Conservation (phyloP, 108 stramenopile species). For the Stephanodiscus minutulus region DNA sequence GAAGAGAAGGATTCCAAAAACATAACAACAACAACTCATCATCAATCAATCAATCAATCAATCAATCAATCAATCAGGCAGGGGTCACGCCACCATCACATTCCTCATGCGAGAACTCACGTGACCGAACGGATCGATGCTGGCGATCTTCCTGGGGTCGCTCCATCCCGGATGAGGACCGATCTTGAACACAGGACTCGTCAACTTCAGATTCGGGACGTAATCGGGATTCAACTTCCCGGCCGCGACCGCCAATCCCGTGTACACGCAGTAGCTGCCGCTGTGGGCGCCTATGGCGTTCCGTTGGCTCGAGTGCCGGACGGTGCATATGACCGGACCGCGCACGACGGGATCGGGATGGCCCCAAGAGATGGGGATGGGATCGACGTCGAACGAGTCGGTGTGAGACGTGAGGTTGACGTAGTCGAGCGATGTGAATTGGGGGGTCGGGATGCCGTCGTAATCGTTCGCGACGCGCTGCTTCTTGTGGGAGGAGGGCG, state of each 20-base stretch:
- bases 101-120: too few species aligned
- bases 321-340: constrained; percentile 95
- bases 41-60: too few species aligned
- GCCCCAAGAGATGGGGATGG: constrained; percentile 92
- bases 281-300: constrained; percentile 99
- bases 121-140: constrained; percentile 98
- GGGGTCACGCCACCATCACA: too few species aligned
- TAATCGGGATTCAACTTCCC: constrained; percentile 94
- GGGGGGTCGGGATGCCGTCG: constrained; percentile 57
- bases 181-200: constrained; percentile 93
- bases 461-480: constrained; percentile 18
- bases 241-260: constrained; percentile 95
- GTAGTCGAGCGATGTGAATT: constrained; percentile 70
- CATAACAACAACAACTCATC: too few species aligned
- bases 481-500: constrained; percentile 22
- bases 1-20: too few species aligned
- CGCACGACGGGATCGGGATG: constrained; percentile 86
- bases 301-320: constrained; percentile 87
- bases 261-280: constrained; percentile 97
- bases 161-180: constrained; percentile 94
- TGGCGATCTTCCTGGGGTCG: constrained; percentile 93
- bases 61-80: too few species aligned
- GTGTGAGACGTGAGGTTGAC: constrained; percentile 89
- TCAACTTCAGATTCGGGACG: constrained; percentile 90
- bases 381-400: constrained; percentile 91